Base-by-base conservation (phyloP, 2,329 filamentous ascomycete genomes). In the Aspergillus uvarum region DNA sequence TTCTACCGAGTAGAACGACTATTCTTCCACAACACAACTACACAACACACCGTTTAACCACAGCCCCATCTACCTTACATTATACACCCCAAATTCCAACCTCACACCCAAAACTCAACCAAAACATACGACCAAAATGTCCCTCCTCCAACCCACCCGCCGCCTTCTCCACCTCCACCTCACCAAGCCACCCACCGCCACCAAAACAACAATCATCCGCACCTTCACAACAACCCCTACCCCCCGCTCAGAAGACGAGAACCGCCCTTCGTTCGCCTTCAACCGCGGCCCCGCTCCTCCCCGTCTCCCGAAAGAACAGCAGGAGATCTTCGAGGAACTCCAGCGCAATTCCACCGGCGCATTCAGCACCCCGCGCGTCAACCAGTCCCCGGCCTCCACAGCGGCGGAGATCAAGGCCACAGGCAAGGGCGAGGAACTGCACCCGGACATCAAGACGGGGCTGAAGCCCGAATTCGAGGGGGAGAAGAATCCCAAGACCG, bases 391-490 rank as follows among this genome's bases (percentile, higher is more conserved):
- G 21, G 61, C 76, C 61, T 70, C 59, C 14, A 51, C 54, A 1
- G 38, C 57, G 50, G 63, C 79, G 31, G 74, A 78, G 67, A 77
- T 85, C 24, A 78, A 82, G 55, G 81, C 82, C 21, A 79, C 80
- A n/a, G 83, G 83, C 47, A 80, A 85, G 53, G 87, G 86, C 61
- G 86, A 88, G 59, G 84, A 88, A 62, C 74, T 90, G 21, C 88
- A 91, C 72, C 88, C 87, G 0, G 87, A 92, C 73, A 79, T 94
- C 59, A 82, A 89, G 65, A 81, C 87, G 64, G 94, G 94, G 38
- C 89, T 92, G 48, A 85, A 88, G 70, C 93, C 95, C 1, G 94
- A 98, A 79, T 99, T 99, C 70, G 88, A 94, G 67, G 95, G 95
- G 60, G 93, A 98, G 56, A 83, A 82, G 58, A 98, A 99, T 76